Conservation (phyloP, 164 flowering plant genomes). For the Hamamelis virginiana region DNA sequence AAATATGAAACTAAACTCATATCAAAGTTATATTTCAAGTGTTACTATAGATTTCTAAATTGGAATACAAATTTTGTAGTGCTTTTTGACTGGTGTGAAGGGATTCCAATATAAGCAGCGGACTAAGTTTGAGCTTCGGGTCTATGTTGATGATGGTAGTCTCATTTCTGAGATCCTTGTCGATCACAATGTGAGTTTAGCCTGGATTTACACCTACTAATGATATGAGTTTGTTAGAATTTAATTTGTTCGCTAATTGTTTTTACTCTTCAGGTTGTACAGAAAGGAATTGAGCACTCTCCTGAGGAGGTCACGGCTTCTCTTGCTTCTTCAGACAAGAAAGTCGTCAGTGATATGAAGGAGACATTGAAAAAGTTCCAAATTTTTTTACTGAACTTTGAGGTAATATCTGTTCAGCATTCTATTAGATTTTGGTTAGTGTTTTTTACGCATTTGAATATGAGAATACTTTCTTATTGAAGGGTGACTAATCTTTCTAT, state of each 20-base stretch:
- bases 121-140: conserved; percentile 62
- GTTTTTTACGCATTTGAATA: no score
- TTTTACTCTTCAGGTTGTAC: conserved; percentile 63
- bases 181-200: conserved; percentile 70
- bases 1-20: not conserved
- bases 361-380: conserved; percentile 63
- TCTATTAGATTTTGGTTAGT: not conserved
- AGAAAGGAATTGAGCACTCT: conserved; percentile 59
- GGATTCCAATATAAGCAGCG: conserved; percentile 62
- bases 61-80: conserved; percentile 44
- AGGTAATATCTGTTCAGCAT: conserved; percentile 42
- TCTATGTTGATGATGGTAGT: conserved; percentile 93
- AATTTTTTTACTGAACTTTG: conserved; percentile 64
- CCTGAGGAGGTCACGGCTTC: conserved; percentile 76
- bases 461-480: not conserved
- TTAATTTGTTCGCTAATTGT: not conserved
- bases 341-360: conserved; percentile 50
- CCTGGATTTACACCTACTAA: not conserved
- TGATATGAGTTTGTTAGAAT: not conserved
- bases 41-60: not conserved
- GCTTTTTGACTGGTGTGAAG: conserved; percentile 87
- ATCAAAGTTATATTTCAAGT: not conserved
- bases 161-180: conserved; percentile 79
- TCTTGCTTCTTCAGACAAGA: conserved; percentile 54
- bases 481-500: not conserved